Evolutionary conservation across 164 flowering plant genomes (phyloP), one percentile per base, ranked within the genome.

Genomic region (Paratinospora sagittata): DNA sequence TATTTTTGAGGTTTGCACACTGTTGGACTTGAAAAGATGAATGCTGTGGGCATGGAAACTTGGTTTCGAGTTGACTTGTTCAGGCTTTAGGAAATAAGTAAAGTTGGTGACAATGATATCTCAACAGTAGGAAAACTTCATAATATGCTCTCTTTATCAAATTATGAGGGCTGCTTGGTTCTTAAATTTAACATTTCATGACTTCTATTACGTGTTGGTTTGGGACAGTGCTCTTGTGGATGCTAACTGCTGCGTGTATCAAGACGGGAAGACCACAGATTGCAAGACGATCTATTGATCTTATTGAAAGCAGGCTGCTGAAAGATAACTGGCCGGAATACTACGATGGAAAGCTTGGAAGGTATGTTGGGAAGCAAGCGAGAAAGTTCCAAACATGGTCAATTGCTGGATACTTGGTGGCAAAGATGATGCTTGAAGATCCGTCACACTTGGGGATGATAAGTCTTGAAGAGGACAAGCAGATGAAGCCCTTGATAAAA

Each of bases 361-460:
- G 81, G 65, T 81, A 71, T 62, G 9, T 81, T 45, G 83, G 83
- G 37, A 81, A 81, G 57, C 83, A 81, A 68, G 83, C 83, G 10
- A 76, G 83, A 65, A 81, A 81, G 67, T 71, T 49, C 55, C 83
- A 81, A 65, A 81, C 83, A 12, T 81, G 83, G 83, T 81, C 83
- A 10, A 81, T 81, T 26, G 83, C 79, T 0, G 83, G 81, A 8
- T 81, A 81, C 60, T 65, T 81, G 52, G 79, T 81, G 60, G 78
- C 83, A 16, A 80, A 80, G 73, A 80, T 80, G 83, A 63, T 80
- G 80, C 71, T 80, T 70, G 80, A 80, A 70, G 83, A 80, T 60
- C 83, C 83, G 8, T 80, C 83, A 16, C 83, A 80, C 63, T 68
- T 80, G 67, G 78, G 78, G 12, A 80, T 80, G 83, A 73, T 80